Percentiles rank a stretch among this genome's conserved stretches.
Evolutionary conservation across 306 rosid genomes (phyloP).

Genomic region (Vicia sativa): DNA sequence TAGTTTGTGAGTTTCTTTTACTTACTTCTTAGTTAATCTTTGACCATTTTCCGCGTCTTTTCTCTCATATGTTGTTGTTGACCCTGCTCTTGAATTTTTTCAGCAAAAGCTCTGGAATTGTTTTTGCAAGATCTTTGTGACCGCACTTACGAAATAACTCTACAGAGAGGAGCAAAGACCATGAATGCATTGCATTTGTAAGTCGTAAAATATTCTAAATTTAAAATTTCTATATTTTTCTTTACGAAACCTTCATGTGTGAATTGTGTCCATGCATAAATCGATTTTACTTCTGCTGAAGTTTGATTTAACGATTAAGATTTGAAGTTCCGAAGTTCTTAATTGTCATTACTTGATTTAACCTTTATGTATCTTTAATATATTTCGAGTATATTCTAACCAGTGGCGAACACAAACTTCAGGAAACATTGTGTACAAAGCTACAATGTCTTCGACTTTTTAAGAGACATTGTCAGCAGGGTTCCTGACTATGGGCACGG

Average conservation of each 20-base stretch:
- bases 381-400: conserved; percentile 26
- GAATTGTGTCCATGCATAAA: conserved; percentile 1
- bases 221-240: not conserved
- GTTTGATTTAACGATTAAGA: conserved; percentile 20
- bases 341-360: not conserved
- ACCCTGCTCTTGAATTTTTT: conserved; percentile 38
- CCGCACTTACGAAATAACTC: conserved; percentile 91
- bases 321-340: not conserved
- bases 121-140: conserved; percentile 98
- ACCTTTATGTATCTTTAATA: conserved; percentile 1
- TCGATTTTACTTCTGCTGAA: conserved; percentile 14
- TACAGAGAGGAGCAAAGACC: conserved; percentile 97
- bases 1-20: conserved; percentile 77
- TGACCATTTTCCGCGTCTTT: not conserved
- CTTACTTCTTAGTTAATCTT: conserved; percentile 21
- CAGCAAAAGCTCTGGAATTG: conserved; percentile 95
- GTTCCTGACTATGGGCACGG: conserved; percentile 97
- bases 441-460: conserved; percentile 92
- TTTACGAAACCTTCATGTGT: not conserved
- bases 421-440: conserved; percentile 98
- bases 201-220: conserved; percentile 38
- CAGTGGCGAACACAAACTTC: conserved; percentile 43
- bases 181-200: conserved; percentile 96
- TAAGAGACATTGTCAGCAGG: conserved; percentile 80
- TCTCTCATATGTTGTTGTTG: conserved; percentile 35